phyloP scores from a whole-genome alignment of 306 rosid genomes.

The Citrullus amarus region DNA sequence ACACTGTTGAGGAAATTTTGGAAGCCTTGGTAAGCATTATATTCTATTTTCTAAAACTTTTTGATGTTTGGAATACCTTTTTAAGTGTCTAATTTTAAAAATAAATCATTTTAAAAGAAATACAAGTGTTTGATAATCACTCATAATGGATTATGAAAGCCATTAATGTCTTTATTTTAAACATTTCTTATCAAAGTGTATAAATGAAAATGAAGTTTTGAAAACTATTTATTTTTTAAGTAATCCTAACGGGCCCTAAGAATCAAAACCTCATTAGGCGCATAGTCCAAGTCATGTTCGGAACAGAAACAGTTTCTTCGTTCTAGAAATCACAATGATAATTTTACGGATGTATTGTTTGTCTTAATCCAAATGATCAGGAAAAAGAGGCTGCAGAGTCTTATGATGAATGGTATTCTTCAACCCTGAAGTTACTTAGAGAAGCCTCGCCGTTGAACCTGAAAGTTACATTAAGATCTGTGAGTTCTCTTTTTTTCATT shows the following conservation, averaged over 20 bases:
- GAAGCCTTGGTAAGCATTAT: constrained; percentile 74
- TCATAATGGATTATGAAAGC: too few species aligned
- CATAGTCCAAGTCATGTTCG: background rate
- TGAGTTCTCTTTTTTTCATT: constrained; percentile 24
- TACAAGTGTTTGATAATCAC: too few species aligned
- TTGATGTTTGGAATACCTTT: background rate
- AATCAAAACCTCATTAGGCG: background rate
- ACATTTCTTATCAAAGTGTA: too few species aligned
- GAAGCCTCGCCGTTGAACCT: constrained; percentile 91
- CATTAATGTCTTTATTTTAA: too few species aligned
- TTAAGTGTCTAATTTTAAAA: too few species aligned
- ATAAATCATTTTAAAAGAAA: too few species aligned
- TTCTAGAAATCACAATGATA: background rate
- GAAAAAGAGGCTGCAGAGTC: constrained; percentile 62
- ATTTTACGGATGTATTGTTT: background rate
- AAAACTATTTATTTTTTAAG: too few species aligned
- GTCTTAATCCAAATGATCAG: constrained; percentile 32
- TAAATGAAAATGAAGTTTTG: too few species aligned
- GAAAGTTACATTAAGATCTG: constrained; percentile 73
- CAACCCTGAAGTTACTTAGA: constrained; percentile 40
- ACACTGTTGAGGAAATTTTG: constrained; percentile 77
- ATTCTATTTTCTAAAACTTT: background rate
- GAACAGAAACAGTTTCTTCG: background rate
- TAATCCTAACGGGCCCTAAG: too few species aligned
- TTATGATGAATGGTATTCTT: constrained; percentile 51